A percentile compares a stretch with the other conserved stretches of the same genome.
phyloP scores from a whole-genome alignment of 2,329 filamentous ascomycete genomes.

The Aspergillus vadensis region DNA sequence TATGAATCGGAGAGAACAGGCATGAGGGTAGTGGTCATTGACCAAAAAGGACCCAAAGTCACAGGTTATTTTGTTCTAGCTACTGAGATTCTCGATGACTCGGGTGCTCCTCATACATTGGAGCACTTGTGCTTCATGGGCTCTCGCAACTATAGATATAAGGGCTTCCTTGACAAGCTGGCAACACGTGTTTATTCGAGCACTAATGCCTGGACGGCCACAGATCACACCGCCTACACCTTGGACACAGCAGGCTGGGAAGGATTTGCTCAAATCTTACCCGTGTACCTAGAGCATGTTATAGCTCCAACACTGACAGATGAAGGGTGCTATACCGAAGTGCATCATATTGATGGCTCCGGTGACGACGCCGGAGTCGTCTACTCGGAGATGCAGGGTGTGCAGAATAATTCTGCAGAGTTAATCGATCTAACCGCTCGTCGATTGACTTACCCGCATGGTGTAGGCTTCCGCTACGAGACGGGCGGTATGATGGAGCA shows the following conservation, averaged over 20 bases:
- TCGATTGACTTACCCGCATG: constrained; percentile 80
- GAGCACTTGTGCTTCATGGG: constrained; percentile 86
- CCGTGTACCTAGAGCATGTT: constrained; percentile 93
- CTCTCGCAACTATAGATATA: constrained; percentile 90
- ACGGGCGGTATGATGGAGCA: constrained; percentile 98
- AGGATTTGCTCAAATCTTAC: constrained; percentile 90
- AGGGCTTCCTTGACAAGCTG: constrained; percentile 91
- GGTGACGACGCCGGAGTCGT: constrained; percentile 96
- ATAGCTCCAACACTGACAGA: constrained; percentile 90
- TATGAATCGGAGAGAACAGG: constrained; percentile 95
- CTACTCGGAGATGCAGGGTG: constrained; percentile 98
- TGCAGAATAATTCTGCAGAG: constrained; percentile 80
- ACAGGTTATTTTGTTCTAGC: constrained; percentile 93
- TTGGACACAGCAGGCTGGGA: constrained; percentile 96
- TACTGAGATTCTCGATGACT: constrained; percentile 97
- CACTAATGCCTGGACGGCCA: constrained; percentile 97
- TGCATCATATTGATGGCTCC: constrained; percentile 90
- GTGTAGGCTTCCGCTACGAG: constrained; percentile 92
- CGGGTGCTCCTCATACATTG: constrained; percentile 84
- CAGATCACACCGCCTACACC: constrained; percentile 94
- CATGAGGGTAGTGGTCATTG: constrained; percentile 89
- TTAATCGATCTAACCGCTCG: constrained; percentile 85
- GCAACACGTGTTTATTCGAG: constrained; percentile 89
- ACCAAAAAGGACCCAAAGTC: constrained; percentile 91
- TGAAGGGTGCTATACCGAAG: constrained; percentile 89